Percentiles rank a stretch among this genome's conserved stretches.
Evolutionary conservation across 495 filamentous ascomycete species (phyloP).

Genomic region (Aspergillus ostianus): DNA sequence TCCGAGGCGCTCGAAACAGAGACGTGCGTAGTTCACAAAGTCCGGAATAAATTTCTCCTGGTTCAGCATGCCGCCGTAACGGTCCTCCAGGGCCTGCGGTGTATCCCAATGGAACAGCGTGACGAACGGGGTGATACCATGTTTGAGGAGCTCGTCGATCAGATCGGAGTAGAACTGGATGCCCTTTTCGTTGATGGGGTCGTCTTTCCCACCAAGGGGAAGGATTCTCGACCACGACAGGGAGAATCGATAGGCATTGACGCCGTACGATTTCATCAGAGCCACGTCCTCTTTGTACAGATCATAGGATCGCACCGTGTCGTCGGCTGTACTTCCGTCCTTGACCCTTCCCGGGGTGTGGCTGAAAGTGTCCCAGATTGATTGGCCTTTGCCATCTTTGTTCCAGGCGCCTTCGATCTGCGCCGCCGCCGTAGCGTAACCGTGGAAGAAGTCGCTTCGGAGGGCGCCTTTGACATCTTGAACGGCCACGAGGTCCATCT

Average conservation of each 20-base stretch:
- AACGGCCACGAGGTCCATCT: slow-evolving; percentile 31
- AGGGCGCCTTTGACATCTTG: slow-evolving; percentile 33
- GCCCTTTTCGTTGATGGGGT: slow-evolving; percentile 41
- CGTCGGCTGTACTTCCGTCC: slow-evolving; percentile 61
- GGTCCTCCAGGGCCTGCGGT: slow-evolving; percentile 44
- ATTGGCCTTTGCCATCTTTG: slow-evolving; percentile 63
- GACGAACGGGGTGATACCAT: slow-evolving; percentile 47
- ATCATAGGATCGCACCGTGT: slow-evolving; percentile 70
- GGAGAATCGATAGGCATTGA: slow-evolving; percentile 69
- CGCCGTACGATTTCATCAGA: slow-evolving; percentile 64
- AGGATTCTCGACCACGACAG: slow-evolving; percentile 71
- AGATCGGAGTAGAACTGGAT: slow-evolving; percentile 45
- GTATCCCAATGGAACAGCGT: slow-evolving; percentile 53
- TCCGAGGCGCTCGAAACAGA: slow-evolving; percentile 43
- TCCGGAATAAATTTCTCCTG: slow-evolving; percentile 42
- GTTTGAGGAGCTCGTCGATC: slow-evolving; percentile 41
- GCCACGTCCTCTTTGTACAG: slow-evolving; percentile 67
- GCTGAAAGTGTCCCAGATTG: slow-evolving; percentile 74
- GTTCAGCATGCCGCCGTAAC: slow-evolving; percentile 47
- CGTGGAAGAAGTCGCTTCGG: slow-evolving; percentile 35
- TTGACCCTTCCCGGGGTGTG: slow-evolving; percentile 66
- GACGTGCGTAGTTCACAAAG: slow-evolving; percentile 46
- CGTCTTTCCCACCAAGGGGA: slow-evolving; percentile 40
- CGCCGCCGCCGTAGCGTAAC: slow-evolving; percentile 36
- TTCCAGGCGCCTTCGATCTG: slow-evolving; percentile 70